Conservation (phyloP, 169 alveolate genomes). For the Plasmodium billcollinsi region DNA sequence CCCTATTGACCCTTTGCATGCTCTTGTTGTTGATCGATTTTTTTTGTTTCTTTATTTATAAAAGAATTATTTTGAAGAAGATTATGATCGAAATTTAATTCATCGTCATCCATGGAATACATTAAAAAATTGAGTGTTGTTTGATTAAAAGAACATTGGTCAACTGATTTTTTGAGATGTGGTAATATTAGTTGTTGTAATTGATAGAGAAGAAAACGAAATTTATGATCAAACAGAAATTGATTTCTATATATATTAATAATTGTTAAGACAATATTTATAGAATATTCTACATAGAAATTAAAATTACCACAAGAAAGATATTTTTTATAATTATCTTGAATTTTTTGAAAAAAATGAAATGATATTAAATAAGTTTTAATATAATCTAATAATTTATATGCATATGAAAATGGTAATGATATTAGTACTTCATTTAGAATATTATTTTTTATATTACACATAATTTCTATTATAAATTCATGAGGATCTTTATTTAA, state of each 20-base stretch:
- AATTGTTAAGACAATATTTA: slow-evolving; percentile 47
- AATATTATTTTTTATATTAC: slow-evolving; percentile 75
- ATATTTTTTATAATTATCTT: slow-evolving; percentile 20
- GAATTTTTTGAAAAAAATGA: slow-evolving; percentile 75
- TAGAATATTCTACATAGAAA: slow-evolving; percentile 61
- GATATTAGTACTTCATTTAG: slow-evolving; percentile 82
- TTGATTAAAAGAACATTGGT: slow-evolving; percentile 62
- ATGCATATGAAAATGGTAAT: slow-evolving; percentile 84
- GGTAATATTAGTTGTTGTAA: slow-evolving; percentile 53
- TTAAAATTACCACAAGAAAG: slow-evolving; percentile 44
- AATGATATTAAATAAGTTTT: slow-evolving; percentile 76
- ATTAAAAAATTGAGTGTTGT: slow-evolving; percentile 48
- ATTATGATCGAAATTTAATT: neutral
- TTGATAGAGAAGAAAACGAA: slow-evolving; percentile 58
- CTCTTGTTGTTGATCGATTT: neutral
- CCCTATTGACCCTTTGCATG: neutral
- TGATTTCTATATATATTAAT: slow-evolving; percentile 76
- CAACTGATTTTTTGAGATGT: slow-evolving; percentile 28
- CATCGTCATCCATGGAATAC: slow-evolving; percentile 42
- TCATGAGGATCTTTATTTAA: slow-evolving; percentile 76
- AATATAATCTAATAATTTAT: slow-evolving; percentile 75
- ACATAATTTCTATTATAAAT: slow-evolving; percentile 74
- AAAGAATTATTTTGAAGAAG: too few relatives aligned
- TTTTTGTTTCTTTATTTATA: neutral
- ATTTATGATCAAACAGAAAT: slow-evolving; percentile 49